Evolutionary conservation across 345 rosid genomes (phyloP), one percentile per base, ranked within the genome.

Genomic region (Syzygium oleosum): DNA sequence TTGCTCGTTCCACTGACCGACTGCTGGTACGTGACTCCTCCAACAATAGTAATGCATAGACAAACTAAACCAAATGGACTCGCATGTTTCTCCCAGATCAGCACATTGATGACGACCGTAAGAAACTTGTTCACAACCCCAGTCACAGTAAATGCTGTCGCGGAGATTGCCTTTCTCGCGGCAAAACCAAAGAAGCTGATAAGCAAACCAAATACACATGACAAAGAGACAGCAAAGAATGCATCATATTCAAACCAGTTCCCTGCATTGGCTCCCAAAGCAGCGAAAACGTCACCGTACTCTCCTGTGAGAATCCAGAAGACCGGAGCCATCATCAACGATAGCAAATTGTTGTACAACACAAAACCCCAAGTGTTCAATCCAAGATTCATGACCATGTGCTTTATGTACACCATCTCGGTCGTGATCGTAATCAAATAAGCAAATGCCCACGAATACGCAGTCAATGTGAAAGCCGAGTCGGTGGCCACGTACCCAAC

Each of bases 291-390:
- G 52, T 96, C 97, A 4, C 85, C 87, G 19, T 94, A 91, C 87
- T 98, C 99, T 16, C 98, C 98, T 0, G 99, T 98, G 54, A 96
- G 87, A 79, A 98, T 77, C 99, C 98, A 96, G 89, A 98, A 98
- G 46, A 96, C n/a, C 0, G 99, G 99, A 0, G 99, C 97, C 79
- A 96, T 93, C 96, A 96, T 94, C 91, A 98, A 91, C 0, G 99
- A 96, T 87, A 98, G 89, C 58, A 98, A 91, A 88, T 98, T 96
- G 90, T 98, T 98, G 90, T 98, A 98, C 25, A 96, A 52, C 77
- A 98, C 99, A 87, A 93, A 96, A 51, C 99, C 99, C 99, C 99
- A 98, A 41, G 98, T 96, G 92, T 96, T 98, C 94, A 98, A 92
- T 84, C 98, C 99, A 49, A 98, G 94, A 93, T 91, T 94, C 23